Conservation (phyloP, 2,329 filamentous ascomycete species). For the Orbilia javanica region DNA sequence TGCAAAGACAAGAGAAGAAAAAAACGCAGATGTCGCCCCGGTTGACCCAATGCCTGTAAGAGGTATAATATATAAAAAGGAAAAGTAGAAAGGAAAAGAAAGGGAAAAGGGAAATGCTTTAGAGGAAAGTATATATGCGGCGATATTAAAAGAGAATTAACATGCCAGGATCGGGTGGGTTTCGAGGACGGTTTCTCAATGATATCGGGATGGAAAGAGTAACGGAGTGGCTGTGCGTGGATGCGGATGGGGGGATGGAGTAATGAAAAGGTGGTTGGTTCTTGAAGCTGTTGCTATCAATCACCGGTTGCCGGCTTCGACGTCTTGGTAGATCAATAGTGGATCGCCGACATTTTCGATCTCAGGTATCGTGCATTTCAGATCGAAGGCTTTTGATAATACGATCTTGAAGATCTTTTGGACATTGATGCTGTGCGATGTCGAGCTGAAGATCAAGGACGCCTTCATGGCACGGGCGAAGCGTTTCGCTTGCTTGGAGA, state of each 20-base stretch:
- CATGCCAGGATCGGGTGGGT: constrained; percentile 51
- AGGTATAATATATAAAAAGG: constrained; percentile 47
- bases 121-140: constrained; percentile 57
- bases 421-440: constrained; percentile 98
- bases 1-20: constrained; percentile 23
- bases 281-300: constrained; percentile 9
- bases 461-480: constrained; percentile 84
- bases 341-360: constrained; percentile 98
- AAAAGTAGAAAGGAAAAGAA: constrained; percentile 42
- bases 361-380: constrained; percentile 98
- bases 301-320: constrained; percentile 59
- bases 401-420: constrained; percentile 99
- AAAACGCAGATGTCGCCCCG: constrained; percentile 52
- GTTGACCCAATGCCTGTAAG: constrained; percentile 57
- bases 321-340: constrained; percentile 83
- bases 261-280: not conserved
- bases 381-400: constrained; percentile 95
- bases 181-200: constrained; percentile 50
- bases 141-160: constrained; percentile 44
- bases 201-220: constrained; percentile 25
- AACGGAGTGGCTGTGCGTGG: constrained; percentile 54
- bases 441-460: constrained; percentile 97
- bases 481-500: constrained; percentile 84
- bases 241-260: constrained; percentile 54
- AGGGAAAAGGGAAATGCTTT: constrained; percentile 40